phyloP scores from a whole-genome alignment of 495 filamentous ascomycete species.

The Gamarada debralockiae region DNA sequence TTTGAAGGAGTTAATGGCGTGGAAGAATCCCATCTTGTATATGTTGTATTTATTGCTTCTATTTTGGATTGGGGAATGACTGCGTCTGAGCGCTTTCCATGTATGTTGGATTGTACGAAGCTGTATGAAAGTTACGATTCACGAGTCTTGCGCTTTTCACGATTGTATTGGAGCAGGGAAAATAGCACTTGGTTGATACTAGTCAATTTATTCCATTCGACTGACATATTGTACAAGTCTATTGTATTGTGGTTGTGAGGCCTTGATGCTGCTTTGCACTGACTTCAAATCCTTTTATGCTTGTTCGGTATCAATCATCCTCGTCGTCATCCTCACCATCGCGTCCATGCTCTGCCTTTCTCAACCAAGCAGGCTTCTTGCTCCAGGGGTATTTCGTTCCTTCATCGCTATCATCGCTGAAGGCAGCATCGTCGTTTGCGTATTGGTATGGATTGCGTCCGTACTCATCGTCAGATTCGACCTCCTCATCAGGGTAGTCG shows the following conservation, averaged over 20 bases:
- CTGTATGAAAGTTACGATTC: not conserved
- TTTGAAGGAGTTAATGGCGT: not conserved
- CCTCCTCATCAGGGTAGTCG: conserved; percentile 54
- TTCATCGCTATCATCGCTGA: conserved; percentile 16
- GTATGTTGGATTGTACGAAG: no score
- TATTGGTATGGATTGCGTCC: conserved; percentile 41
- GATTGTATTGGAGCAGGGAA: not conserved
- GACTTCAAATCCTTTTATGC: no score
- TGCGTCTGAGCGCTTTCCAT: not conserved
- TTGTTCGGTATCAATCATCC: not conserved
- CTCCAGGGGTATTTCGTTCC: conserved; percentile 18
- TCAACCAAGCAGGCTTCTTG: conserved; percentile 2
- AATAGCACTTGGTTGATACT: not conserved
- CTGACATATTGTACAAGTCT: not conserved
- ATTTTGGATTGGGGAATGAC: not conserved
- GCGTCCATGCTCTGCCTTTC: not conserved
- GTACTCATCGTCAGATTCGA: conserved; percentile 50
- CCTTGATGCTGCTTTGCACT: not conserved
- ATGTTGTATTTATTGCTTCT: not conserved
- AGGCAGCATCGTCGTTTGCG: conserved; percentile 8
- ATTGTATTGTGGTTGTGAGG: not conserved
- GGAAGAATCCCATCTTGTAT: conserved; percentile 1
- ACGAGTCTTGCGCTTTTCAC: not conserved
- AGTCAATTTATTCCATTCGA: not conserved
- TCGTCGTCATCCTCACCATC: not conserved